Base-by-base conservation (phyloP, 2,329 filamentous ascomycete genomes). In the Cladophialophora psammophila region DNA sequence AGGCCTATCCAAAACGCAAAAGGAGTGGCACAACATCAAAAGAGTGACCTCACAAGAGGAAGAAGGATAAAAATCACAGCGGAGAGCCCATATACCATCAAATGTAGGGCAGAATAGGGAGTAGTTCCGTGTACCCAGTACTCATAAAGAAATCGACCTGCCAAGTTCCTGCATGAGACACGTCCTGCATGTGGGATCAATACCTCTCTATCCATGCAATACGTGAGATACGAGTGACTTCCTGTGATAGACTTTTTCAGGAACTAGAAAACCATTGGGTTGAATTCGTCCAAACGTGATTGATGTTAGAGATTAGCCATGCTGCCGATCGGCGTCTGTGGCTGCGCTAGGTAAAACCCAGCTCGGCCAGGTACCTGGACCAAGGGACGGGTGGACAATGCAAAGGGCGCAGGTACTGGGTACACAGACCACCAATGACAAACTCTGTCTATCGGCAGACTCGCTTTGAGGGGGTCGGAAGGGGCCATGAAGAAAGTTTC, bases 181-280 rank as follows among this genome's bases (percentile, higher is more conserved):
- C 45, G 18, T 4, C 9, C 20, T 13, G 8, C 45, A 31, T 9
- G 45, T 26, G 45, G 45, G 18, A 50, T 20, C 20, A 20, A 48
- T 2, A 5, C 42, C 7, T 48, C 7, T 48, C 42, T 20, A 48
- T 48, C 42, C 42, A 48, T 48, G 42, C 12, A 48, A 48, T 48
- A 48, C 42, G 42, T 20, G 42, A 48, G 42, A 48, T 48, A 48
- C 42, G 42, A 48, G 12, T 5, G 42, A 48, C n/a, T 18, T 48
- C 42, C 7, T 48, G 42, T 20, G n/a, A 48, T 18, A 26, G 42
- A n/a, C 42, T 13, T 3, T 48, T 20, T 1, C 42, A 48, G n/a
- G n/a, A 8, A 9, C 42, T 42, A 42, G 40, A 48, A 18, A 20
- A 10, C 8, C 42, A 48, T 48, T 48, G 42, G 42, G n/a, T 20